A percentile compares a stretch with the other conserved stretches of the same genome.
phyloP scores from a whole-genome alignment of 805 yeast genomes.

The Saccharomyces mikatae region DNA sequence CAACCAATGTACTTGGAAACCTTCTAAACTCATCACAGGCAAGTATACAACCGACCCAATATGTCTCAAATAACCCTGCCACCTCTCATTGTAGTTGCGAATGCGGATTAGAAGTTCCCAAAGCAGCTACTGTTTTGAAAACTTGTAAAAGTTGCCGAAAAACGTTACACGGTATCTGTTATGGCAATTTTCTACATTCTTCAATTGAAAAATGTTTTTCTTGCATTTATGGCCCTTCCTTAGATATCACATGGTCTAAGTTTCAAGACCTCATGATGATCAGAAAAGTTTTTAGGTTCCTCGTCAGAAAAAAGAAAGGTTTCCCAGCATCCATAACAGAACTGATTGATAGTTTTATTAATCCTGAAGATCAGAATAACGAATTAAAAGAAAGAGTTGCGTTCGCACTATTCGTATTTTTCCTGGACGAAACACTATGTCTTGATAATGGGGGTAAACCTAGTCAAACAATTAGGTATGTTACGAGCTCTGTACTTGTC shows the following conservation, averaged over 20 bases:
- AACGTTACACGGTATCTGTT: slow-evolving; percentile 31
- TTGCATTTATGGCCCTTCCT: slow-evolving; percentile 19
- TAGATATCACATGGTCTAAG: slow-evolving; percentile 12
- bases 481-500: slow-evolving; percentile 12
- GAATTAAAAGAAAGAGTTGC: slow-evolving; percentile 9
- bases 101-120: slow-evolving; percentile 17
- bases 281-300: slow-evolving; percentile 30
- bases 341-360: slow-evolving; percentile 10
- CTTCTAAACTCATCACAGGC: slow-evolving; percentile 23
- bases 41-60: slow-evolving; percentile 28
- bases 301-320: slow-evolving; percentile 12
- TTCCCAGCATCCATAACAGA: slow-evolving; percentile 16
- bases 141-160: slow-evolving; percentile 29
- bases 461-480: slow-evolving; percentile 7
- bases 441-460: neutral
- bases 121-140: slow-evolving; percentile 6
- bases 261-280: slow-evolving; percentile 29
- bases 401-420: slow-evolving; percentile 11
- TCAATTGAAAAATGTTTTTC: slow-evolving; percentile 20
- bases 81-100: slow-evolving; percentile 23
- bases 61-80: neutral
- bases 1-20: slow-evolving; percentile 26
- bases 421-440: slow-evolving; percentile 12
- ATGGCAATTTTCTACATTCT: slow-evolving; percentile 21
- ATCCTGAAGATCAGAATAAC: slow-evolving; percentile 8